Evolutionary conservation across 2,329 filamentous ascomycete species (phyloP), one percentile per base, ranked within the genome.

Genomic region (Colletotrichum falcatum): DNA sequence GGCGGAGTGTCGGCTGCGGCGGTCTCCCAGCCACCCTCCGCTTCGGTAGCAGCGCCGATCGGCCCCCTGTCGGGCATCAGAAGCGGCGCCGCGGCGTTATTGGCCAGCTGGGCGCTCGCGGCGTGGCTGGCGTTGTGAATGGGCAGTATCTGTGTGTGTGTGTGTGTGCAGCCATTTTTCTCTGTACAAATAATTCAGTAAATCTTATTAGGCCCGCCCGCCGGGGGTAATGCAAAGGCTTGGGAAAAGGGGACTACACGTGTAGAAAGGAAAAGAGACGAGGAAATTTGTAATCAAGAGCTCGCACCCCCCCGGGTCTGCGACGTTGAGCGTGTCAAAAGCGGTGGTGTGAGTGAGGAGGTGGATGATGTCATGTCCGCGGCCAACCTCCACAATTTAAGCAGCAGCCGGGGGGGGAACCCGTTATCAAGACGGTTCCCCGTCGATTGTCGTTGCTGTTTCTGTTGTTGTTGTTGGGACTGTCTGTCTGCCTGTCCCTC

Each of bases 321-420:
- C 53, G 67, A 70, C 67, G 23, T 28, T 54, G 58, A 23, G 44
- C 53, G 67, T 70, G 8, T 67, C 67, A 55, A 42, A 49, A 30
- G 18, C 5, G 3, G 48, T 66, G 55, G 66, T 69, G 63, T 61
- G 53, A 67, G 67, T 66, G 64, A 67, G 64, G 64, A 59, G 58
- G 23, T 70, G 67, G 28, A 67, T 70, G 64, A 70, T 70, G 67
- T 70, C 67, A 70, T 56, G 23, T n/a, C 33, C 63, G 56, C 37
- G 35, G 6, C 7, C 39, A 51, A 51, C 62, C 37, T 59, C 62
- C 39, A 59, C 48, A 37, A 30, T 49, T 28, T 28, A 56, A 63
- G 44, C 33, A 55, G n/a, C 46, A 37, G 55, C 35, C 30, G 54
- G 61, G 66, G 39, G n/a, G n/a, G n/a, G n/a, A n/a, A n/a, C n/a